A percentile compares a stretch with the other conserved stretches of the same genome.
Conservation (phyloP, 2,329 filamentous ascomycete genomes). For the Fusarium cyanostomum region DNA sequence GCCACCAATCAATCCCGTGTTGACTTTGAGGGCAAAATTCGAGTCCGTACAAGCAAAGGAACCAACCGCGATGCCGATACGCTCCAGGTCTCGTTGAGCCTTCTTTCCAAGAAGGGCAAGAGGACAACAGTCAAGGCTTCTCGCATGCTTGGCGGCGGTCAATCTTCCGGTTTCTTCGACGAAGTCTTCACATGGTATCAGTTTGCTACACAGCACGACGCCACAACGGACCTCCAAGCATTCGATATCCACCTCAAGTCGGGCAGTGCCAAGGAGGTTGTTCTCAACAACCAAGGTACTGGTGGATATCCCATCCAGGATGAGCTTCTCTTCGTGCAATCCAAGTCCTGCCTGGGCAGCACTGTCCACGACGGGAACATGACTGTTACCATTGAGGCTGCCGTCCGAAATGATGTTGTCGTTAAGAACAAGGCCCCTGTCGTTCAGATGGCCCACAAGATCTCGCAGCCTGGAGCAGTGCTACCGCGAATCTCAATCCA, state of each 20-base stretch:
- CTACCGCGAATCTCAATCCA: not conserved
- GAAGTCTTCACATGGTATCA: conserved; percentile 8
- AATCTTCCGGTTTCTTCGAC: conserved; percentile 5
- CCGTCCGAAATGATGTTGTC: not conserved
- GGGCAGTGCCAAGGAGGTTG: not conserved
- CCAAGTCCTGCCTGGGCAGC: not conserved
- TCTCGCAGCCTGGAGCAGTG: not conserved
- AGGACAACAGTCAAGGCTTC: not conserved
- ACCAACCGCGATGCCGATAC: not conserved
- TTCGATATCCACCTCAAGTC: not conserved
- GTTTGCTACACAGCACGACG: not conserved
- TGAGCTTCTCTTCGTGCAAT: not conserved
- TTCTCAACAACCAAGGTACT: not conserved
- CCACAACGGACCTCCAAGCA: not conserved
- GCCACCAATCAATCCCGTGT: not conserved
- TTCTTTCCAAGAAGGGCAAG: not conserved
- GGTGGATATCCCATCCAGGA: conserved; percentile 5
- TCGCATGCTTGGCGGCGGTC: conserved; percentile 4
- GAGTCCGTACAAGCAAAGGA: not conserved
- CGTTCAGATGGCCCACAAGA: conserved; percentile 9
- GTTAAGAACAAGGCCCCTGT: not conserved
- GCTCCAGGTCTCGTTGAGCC: not conserved
- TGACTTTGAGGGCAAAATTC: not conserved
- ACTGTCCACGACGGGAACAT: not conserved
- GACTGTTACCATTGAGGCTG: conserved; percentile 2